phyloP scores from a whole-genome alignment of 148 eudicot species.

The Nepenthes gracilis region DNA sequence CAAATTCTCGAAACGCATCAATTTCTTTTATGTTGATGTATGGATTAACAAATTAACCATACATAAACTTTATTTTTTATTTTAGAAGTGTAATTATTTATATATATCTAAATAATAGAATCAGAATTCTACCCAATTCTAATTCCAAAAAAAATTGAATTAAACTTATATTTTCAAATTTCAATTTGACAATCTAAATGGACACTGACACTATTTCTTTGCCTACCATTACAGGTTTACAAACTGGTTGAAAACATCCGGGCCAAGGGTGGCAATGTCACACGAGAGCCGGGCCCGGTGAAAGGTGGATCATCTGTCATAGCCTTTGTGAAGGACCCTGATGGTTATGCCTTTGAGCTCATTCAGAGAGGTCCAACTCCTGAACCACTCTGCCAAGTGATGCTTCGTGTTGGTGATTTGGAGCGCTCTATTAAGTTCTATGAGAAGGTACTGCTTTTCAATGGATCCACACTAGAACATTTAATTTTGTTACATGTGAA shows the following conservation, averaged over 20 bases:
- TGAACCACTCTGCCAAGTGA: slow-evolving; percentile 93
- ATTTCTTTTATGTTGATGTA: too few species aligned
- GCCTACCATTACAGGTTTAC: slow-evolving; percentile 49
- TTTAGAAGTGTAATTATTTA: too few species aligned
- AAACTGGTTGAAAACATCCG: slow-evolving; percentile 59
- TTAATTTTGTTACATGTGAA: not conserved
- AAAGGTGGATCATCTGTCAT: slow-evolving; percentile 73
- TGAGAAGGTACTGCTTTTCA: slow-evolving; percentile 42
- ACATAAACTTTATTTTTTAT: too few species aligned
- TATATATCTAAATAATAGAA: too few species aligned
- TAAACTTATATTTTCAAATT: too few species aligned
- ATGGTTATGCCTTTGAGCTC: slow-evolving; percentile 85
- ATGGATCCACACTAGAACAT: too few species aligned
- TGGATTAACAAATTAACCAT: too few species aligned
- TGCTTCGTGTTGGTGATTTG: slow-evolving; percentile 92
- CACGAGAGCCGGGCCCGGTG: slow-evolving; percentile 90
- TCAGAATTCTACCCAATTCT: too few species aligned
- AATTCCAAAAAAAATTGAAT: too few species aligned
- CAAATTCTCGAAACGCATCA: too few species aligned
- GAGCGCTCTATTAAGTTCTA: slow-evolving; percentile 90
- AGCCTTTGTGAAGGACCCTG: slow-evolving; percentile 92
- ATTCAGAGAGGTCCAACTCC: slow-evolving; percentile 70
- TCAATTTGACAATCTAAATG: too few species aligned
- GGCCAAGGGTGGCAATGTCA: slow-evolving; percentile 71
- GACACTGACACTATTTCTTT: not conserved